Base-by-base conservation (phyloP, 208 protist genomes). In the Acanthamoeba divionensis region DNA sequence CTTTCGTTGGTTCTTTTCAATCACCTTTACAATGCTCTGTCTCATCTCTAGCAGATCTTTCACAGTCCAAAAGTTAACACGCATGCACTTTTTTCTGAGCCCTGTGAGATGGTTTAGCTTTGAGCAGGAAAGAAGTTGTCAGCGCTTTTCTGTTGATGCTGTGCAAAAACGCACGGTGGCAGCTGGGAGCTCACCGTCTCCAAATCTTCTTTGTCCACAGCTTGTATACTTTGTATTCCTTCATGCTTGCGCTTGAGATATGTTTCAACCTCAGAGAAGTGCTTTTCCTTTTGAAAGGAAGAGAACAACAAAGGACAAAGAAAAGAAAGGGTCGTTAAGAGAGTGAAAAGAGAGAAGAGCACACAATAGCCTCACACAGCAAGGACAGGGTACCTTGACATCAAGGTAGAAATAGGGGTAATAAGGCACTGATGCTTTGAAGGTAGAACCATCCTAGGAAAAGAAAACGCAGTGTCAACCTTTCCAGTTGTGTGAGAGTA, bases 91-190 rank as follows among this genome's bases (percentile, higher is more conserved):
- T 15, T 95, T 95, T 85, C 95, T 96, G 5, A 98, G 88, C 0
- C 98, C 98, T 50, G 97, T 96, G 21, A 99, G 93, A 93, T 99
- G 98, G 90, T 99, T 99, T 9, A 91, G 77, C 92, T 96, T 71
- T 54, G 26, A 12, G 24, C 36, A 26, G 77, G 10, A 89, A 24
- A 45, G 36, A 10, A 47, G 52, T 21, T 13, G 63, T 10, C 73
- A 24, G 47, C 21, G 41, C 26, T 85, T 21, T 83, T 80, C 26
- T 44, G n/a, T 36, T 10, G 69, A n/a, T n/a, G n/a, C n/a, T n/a
- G n/a, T n/a, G n/a, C n/a, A 82, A 38, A 31, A 10, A 66, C n/a
- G 79, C 26, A 18, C 13, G 62, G 36, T 18, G 7, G 47, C 12
- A 67, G 29, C 10, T 9, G n/a, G 80, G 26, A n/a, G 44, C 9